phyloP scores from a whole-genome alignment of 2,329 filamentous ascomycete species.

The Penicillium decumbens region DNA sequence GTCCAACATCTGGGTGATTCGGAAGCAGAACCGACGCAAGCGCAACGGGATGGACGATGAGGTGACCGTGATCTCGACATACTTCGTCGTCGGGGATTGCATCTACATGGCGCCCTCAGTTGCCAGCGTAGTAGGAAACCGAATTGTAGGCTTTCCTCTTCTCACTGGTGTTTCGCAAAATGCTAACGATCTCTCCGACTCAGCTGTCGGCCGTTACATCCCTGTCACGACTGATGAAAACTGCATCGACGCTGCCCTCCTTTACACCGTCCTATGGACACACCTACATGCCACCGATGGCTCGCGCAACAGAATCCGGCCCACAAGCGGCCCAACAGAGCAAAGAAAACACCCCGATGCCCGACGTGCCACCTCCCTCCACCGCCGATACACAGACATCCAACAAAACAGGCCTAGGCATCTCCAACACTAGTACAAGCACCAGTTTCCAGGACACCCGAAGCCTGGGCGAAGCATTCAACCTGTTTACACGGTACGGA shows the following conservation, averaged over 20 bases:
- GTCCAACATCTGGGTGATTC: slow-evolving; percentile 56
- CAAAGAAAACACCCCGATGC: slow-evolving; percentile 48
- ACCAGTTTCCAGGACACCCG: slow-evolving; percentile 36
- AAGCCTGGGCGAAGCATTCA: slow-evolving; percentile 47
- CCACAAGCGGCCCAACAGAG: slow-evolving; percentile 42
- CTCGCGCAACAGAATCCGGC: slow-evolving; percentile 37
- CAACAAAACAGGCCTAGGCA: slow-evolving; percentile 26
- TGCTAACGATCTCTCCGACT: slow-evolving; percentile 6
- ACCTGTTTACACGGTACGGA: slow-evolving; percentile 50
- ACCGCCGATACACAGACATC: slow-evolving; percentile 22
- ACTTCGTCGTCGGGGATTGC: slow-evolving; percentile 57
- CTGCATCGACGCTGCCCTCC: slow-evolving; percentile 50
- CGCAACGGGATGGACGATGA: slow-evolving; percentile 44
- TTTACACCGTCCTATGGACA: slow-evolving; percentile 59
- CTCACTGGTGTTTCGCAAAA: not conserved
- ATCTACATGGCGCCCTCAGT: slow-evolving; percentile 61
- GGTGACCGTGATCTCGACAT: slow-evolving; percentile 53
- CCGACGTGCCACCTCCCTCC: slow-evolving; percentile 24
- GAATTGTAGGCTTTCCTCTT: slow-evolving; percentile 43
- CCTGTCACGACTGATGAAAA: slow-evolving; percentile 53
- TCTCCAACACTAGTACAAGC: slow-evolving; percentile 21
- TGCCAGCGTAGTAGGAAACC: slow-evolving; percentile 53
- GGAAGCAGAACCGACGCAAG: slow-evolving; percentile 54
- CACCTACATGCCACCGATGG: slow-evolving; percentile 52
- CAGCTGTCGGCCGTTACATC: slow-evolving; percentile 55